A percentile compares a stretch with the other conserved stretches of the same genome.
Conservation (phyloP, 1,284 basidiomycete genomes). For the Ganoderma meredithae region DNA sequence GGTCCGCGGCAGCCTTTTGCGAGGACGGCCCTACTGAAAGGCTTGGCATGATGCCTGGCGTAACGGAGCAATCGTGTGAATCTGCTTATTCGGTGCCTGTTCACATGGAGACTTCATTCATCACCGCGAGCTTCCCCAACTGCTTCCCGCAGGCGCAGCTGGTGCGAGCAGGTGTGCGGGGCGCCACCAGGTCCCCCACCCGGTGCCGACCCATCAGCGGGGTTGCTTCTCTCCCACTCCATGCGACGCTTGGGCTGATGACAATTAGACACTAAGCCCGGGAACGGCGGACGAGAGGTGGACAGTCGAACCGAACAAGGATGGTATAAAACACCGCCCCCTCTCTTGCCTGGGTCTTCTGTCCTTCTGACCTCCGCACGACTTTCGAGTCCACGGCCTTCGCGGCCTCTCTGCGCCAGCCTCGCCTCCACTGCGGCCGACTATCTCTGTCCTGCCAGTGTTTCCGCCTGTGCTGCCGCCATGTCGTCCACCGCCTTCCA, state of each 20-base stretch:
- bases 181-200: not conserved
- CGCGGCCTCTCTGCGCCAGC: conserved; percentile 15
- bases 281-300: not conserved
- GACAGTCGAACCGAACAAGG: not conserved
- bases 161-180: not conserved
- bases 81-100: conserved; percentile 1
- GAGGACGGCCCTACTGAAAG: not conserved
- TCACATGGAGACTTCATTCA: conserved; percentile 19
- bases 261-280: not conserved
- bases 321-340: conserved; percentile 10
- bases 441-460: conserved; percentile 16
- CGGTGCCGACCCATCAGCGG: not conserved
- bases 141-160: not conserved
- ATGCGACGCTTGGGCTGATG: conserved; percentile 1
- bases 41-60: conserved; percentile 2
- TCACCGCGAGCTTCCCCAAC: too few species aligned
- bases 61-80: not conserved
- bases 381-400: conserved; percentile 6
- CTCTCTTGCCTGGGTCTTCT: not conserved
- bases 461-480: conserved; percentile 24
- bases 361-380: conserved; percentile 1
- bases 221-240: not conserved
- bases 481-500: conserved; percentile 26
- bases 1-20: not conserved
- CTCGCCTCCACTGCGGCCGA: conserved; percentile 22